Evolutionary conservation across 2,329 filamentous ascomycete species (phyloP), one percentile per base, ranked within the genome.

Genomic region (Arthroderma sp.): DNA sequence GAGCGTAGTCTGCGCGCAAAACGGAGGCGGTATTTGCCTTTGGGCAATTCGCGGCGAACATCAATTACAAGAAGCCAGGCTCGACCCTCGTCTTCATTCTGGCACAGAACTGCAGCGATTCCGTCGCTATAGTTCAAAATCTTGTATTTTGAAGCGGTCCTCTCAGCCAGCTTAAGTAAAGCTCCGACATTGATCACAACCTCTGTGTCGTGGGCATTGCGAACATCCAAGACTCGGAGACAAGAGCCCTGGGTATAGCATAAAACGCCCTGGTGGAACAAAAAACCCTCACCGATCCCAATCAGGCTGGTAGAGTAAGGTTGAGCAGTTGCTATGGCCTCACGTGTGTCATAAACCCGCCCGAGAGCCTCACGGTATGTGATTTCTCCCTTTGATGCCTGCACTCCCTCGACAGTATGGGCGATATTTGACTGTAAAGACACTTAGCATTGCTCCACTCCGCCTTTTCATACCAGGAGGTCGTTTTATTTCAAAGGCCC

Each of bases 241-340:
- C 61, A 64, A 39, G 65, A 61, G 42, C 70, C 68, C 36, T 69
- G 57, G 7, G 75, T 70, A 55, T 86, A 82, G 53, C 80, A 84
- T 10, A 87, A 63, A 7, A 75, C 68, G 4, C 82, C 80, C 46
- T 77, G 70, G 11, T 68, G 66, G 56, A 82, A 86, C 1, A 78
- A 58, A 59, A 80, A 85, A 3, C 69, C 67, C 27, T 77, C 71
- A 3, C 73, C 79, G 43, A 75, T 66, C 3, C 73, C 81, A 30
- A 86, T 56, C 0, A 79, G 65, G 2, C 72, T 72, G 10, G 74
- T 72, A 0, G 75, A 70, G 56, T 77, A 86, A 0, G 83, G 83
- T 30, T 69, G 62, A 4, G 78, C 79, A 22, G 68, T 70, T 3
- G 77, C 69, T 40, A 83, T 66, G 22, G 82, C 78, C 42, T 73